These are phyloP conservation scores for Incumbomyces delicatus DNA, from an alignment of 2,329 filamentous ascomycete species.

Conservation along the genomic window DNA sequence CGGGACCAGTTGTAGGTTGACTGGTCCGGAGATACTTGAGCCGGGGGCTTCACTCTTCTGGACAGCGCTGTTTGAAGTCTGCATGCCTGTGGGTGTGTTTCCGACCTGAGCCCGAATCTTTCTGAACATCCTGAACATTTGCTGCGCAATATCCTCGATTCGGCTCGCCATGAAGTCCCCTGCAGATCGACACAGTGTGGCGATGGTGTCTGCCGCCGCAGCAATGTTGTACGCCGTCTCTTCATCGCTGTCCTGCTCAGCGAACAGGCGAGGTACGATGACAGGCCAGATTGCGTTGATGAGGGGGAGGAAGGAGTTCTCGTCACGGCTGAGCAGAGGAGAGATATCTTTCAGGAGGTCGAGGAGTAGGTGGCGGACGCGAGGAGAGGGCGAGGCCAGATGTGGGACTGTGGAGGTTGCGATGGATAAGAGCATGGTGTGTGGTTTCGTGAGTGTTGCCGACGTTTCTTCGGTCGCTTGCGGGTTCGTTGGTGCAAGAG, in stretches of 20 bases:
- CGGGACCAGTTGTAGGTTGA: background rate
- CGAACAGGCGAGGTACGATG: slow-evolving; percentile 54
- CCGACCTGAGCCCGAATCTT: slow-evolving; percentile 25
- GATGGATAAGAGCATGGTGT: slow-evolving; percentile 71
- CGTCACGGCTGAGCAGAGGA: slow-evolving; percentile 61
- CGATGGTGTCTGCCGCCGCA: slow-evolving; percentile 60
- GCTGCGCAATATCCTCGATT: slow-evolving; percentile 57
- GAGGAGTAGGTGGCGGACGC: slow-evolving; percentile 68
- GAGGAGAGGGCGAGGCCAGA: slow-evolving; percentile 72
- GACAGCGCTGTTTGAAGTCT: background rate
- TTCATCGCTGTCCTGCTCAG: slow-evolving; percentile 19
- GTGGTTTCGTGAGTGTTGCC: slow-evolving; percentile 55
- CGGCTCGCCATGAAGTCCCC: slow-evolving; percentile 73
- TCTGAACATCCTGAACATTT: slow-evolving; percentile 34
- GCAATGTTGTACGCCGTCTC: slow-evolving; percentile 46
- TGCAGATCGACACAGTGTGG: slow-evolving; percentile 58
- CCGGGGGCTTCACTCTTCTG: too few species aligned
- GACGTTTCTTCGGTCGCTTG: slow-evolving; percentile 25
- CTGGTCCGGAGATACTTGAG: background rate
- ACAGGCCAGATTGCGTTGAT: slow-evolving; percentile 89
- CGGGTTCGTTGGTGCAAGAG: slow-evolving; percentile 28
- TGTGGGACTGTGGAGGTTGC: slow-evolving; percentile 80
- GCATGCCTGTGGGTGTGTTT: slow-evolving; percentile 22
- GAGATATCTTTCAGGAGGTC: slow-evolving; percentile 64
- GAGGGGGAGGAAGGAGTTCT: slow-evolving; percentile 76